phyloP scores from a whole-genome alignment of 106 monocot species.

The Acorus calamus region DNA sequence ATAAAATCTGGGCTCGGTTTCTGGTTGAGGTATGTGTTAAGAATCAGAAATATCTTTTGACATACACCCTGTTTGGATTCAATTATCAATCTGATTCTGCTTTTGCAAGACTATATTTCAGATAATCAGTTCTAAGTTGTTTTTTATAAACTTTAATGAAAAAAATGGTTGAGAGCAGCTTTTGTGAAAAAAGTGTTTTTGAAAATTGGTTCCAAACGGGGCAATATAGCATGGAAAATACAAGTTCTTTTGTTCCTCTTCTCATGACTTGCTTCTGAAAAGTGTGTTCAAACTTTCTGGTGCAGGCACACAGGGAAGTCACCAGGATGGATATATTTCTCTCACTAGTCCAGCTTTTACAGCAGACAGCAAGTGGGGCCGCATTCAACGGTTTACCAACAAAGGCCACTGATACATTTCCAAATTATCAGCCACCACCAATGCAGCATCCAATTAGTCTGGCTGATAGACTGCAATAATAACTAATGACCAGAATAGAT shows the following conservation, averaged over 20 bases:
- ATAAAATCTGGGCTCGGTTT: conserved; percentile 82
- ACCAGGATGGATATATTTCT: conserved; percentile 97
- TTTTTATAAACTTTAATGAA: no score
- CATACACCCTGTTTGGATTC: no score
- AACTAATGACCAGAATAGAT: no score
- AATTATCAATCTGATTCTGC: no score
- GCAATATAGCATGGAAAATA: not conserved
- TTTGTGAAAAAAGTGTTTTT: no score
- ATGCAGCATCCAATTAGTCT: conserved; percentile 19
- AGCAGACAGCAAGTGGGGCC: conserved; percentile 35
- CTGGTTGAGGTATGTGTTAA: conserved; percentile 59
- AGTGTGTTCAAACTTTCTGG: not conserved
- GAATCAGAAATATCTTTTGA: no score
- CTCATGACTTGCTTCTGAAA: not conserved
- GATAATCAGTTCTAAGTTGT: no score
- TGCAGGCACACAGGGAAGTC: conserved; percentile 66
- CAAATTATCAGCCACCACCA: conserved; percentile 33
- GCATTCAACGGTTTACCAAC: conserved; percentile 14
- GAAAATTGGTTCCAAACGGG: no score
- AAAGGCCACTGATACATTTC: conserved; percentile 20
- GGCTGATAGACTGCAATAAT: conserved; percentile 21
- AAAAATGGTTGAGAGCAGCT: no score
- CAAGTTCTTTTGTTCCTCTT: not conserved
- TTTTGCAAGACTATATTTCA: no score
- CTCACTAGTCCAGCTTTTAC: conserved; percentile 72